Conservation (phyloP, 148 eudicot genomes). For the Persicaria maculosa region DNA sequence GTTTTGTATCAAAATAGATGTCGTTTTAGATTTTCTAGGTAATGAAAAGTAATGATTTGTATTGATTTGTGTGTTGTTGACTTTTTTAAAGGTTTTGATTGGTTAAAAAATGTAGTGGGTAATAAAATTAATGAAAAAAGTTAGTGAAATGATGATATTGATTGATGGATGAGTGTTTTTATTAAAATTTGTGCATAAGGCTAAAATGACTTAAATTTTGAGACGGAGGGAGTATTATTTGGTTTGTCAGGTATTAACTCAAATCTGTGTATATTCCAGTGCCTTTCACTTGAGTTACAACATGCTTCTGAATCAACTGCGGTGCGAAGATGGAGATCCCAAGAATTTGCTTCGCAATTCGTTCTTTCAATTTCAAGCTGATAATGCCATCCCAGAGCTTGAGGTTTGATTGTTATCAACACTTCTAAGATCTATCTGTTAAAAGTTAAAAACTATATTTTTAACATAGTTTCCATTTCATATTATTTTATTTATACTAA, state of each 20-base stretch:
- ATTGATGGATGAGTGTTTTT: no score
- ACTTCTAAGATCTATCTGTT: neutral
- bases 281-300: conserved; percentile 98
- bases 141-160: no score
- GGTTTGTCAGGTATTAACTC: neutral
- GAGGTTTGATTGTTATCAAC: conserved; percentile 50
- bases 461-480: conserved; percentile 14
- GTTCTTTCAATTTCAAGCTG: conserved; percentile 92
- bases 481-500: conserved; percentile 12
- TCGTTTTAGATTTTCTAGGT: no score
- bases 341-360: conserved; percentile 96
- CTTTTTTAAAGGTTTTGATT: no score
- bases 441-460: neutral
- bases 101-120: no score
- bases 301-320: conserved; percentile 91
- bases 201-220: no score
- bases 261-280: conserved; percentile 35
- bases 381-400: conserved; percentile 83
- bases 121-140: no score
- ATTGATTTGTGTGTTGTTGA: no score
- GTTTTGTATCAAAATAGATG: no score
- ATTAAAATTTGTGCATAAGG: no score
- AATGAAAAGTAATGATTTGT: no score
- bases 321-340: conserved; percentile 93
- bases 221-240: neutral